phyloP scores from a whole-genome alignment of 257 asterid species.

The Linaria vulgaris region DNA sequence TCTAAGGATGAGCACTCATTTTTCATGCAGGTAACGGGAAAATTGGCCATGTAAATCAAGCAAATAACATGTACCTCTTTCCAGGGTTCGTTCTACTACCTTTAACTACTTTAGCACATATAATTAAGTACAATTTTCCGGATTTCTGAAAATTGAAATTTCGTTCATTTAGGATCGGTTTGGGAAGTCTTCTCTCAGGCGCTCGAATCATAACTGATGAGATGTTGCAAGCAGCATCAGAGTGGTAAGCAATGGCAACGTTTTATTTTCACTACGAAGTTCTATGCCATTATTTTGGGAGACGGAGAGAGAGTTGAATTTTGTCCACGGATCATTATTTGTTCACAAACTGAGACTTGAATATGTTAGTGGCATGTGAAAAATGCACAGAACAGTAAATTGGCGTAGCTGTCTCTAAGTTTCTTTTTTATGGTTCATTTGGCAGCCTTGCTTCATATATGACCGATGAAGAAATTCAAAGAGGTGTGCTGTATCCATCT shows the following conservation, averaged over 20 bases:
- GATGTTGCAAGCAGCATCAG: conserved; percentile 94
- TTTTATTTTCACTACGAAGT: conserved; percentile 16
- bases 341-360: no score
- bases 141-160: conserved; percentile 24
- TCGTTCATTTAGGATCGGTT: conserved; percentile 66
- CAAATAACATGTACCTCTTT: conserved; percentile 96
- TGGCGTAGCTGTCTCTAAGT: background rate
- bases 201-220: conserved; percentile 87
- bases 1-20: conserved; percentile 17
- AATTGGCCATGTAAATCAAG: conserved; percentile 92
- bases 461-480: conserved; percentile 76
- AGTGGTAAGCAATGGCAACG: conserved; percentile 56
- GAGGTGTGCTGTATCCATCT: conserved; percentile 80
- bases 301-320: background rate
- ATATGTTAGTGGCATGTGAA: background rate
- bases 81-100: conserved; percentile 76
- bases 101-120: conserved; percentile 3
- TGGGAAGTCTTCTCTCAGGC: conserved; percentile 94
- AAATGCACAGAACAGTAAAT: background rate
- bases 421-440: conserved; percentile 17
- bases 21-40: conserved; percentile 72
- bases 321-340: no score
- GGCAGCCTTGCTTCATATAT: conserved; percentile 95
- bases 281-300: conserved; percentile 7
- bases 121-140: background rate